Conservation (phyloP, 2,329 filamentous ascomycete species). For the Phialophora verrucosa region DNA sequence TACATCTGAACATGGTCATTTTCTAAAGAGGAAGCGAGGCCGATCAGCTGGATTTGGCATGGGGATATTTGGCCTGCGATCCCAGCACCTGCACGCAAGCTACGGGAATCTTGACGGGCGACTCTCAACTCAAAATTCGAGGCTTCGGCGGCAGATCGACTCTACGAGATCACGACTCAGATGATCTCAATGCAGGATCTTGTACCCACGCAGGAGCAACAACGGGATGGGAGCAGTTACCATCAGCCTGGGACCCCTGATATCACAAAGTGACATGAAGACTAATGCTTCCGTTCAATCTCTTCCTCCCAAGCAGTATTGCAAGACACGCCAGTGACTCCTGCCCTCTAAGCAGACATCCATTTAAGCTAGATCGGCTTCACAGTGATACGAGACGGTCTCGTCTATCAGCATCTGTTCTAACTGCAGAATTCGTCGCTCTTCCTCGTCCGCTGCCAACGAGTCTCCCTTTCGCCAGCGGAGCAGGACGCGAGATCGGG, state of each 20-base stretch:
- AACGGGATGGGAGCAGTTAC: background rate
- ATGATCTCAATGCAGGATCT: background rate
- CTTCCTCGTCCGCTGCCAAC: background rate
- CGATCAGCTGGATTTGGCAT: background rate
- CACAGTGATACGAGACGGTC: background rate
- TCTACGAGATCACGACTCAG: background rate
- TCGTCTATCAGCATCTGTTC: background rate
- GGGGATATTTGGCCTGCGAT: background rate
- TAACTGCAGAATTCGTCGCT: background rate
- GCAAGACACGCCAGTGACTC: background rate
- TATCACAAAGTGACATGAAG: background rate
- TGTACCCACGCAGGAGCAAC: background rate
- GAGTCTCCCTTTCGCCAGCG: too few relatives aligned
- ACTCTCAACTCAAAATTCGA: slow-evolving; percentile 23
- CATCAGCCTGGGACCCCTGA: background rate
- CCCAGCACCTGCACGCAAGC: background rate
- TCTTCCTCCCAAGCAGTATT: background rate
- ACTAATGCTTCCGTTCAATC: background rate
- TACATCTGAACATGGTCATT: background rate
- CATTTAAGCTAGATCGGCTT: background rate
- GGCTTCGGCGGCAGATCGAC: background rate
- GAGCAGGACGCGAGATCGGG: background rate
- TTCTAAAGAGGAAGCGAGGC: background rate
- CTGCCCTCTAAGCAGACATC: background rate
- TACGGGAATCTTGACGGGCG: background rate